A percentile compares a stretch with the other conserved stretches of the same genome.
These are phyloP conservation scores for Ophiocordyceps australis DNA, from an alignment of 2,329 filamentous ascomycete species.

Conservation along the genomic window DNA sequence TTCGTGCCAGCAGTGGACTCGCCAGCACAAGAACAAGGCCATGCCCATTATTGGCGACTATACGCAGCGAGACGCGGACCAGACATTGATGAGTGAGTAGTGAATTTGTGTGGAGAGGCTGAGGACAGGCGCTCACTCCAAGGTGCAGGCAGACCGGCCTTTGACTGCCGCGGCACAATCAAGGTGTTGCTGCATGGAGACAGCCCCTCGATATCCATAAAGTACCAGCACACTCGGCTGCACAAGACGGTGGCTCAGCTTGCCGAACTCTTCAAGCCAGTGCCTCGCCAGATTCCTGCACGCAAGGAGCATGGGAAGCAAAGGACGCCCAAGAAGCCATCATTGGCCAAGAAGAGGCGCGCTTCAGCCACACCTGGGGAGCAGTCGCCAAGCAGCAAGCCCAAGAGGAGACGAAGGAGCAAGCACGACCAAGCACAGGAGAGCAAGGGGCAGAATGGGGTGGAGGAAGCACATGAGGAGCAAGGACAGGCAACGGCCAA, in stretches of 20 bases:
- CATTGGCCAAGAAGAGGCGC: conserved; percentile 10
- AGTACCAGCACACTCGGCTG: conserved; percentile 37
- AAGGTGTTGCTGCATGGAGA: conserved; percentile 29
- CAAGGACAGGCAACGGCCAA: conserved; percentile 2
- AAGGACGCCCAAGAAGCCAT: conserved; percentile 9
- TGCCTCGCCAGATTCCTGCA: conserved; percentile 14
- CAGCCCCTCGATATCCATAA: conserved; percentile 27
- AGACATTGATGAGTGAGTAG: conserved; percentile 22
- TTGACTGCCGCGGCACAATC: conserved; percentile 36
- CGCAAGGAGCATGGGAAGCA: conserved; percentile 9
- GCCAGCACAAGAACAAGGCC: conserved; percentile 21
- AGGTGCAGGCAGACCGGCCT: conserved; percentile 31
- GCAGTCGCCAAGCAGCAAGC: conserved; percentile 6
- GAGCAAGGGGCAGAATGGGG: too few species aligned
- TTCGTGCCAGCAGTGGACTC: conserved; percentile 31
- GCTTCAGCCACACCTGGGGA: conserved; percentile 7
- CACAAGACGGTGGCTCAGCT: conserved; percentile 36
- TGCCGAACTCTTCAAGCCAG: conserved; percentile 25
- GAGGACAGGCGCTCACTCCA: not conserved
- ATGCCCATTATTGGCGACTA: conserved; percentile 27
- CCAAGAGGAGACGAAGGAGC: conserved; percentile 11
- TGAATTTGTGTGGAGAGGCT: not conserved
- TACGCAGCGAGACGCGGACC: conserved; percentile 27
- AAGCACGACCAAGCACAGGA: conserved; percentile 6
- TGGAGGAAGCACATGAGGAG: too few species aligned